A percentile compares a stretch with the other conserved stretches of the same genome.
Evolutionary conservation across 495 filamentous ascomycete species (phyloP).

Genomic region (Arthonia radiata): DNA sequence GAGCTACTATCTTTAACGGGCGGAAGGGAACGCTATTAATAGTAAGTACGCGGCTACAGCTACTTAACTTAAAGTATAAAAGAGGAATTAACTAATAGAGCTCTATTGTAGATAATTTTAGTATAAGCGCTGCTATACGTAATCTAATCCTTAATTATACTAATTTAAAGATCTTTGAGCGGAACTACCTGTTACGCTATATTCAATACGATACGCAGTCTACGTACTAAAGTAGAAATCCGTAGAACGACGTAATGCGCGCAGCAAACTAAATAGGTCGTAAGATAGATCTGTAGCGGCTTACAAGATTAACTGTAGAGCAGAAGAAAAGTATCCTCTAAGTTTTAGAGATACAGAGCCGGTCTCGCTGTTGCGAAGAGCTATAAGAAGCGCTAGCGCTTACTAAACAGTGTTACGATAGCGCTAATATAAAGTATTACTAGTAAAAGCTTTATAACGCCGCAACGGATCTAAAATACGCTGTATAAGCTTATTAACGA

Average conservation of each 20-base stretch:
- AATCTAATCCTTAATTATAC: conserved; percentile 6
- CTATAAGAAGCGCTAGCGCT: too few relatives aligned
- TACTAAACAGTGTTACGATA: too few relatives aligned
- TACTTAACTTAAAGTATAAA: not conserved
- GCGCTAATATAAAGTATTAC: too few relatives aligned
- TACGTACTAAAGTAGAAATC: conserved; percentile 2
- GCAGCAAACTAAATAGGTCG: conserved; percentile 4
- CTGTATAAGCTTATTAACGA: too few relatives aligned
- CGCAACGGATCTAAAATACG: too few relatives aligned
- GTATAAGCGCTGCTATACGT: conserved; percentile 3
- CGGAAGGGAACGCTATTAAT: conserved; percentile 5
- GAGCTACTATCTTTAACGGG: conserved; percentile 5
- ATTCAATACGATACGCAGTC: conserved; percentile 7
- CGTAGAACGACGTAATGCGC: conserved; percentile 2
- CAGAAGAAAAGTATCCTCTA: conserved; percentile 1
- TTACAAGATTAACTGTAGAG: conserved; percentile 1
- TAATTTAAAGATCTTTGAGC: conserved; percentile 4
- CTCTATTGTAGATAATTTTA: conserved; percentile 5
- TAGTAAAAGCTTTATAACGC: too few relatives aligned
- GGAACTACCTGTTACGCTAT: conserved; percentile 6
- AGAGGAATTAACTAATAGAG: not conserved
- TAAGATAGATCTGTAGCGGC: conserved; percentile 1
- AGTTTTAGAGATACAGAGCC: conserved; percentile 2
- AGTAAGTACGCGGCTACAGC: too few relatives aligned
- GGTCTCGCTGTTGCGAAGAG: too few relatives aligned